Evolutionary conservation across 768 basidiomycete genomes (phyloP).

Genomic region (Trametes elegans): DNA sequence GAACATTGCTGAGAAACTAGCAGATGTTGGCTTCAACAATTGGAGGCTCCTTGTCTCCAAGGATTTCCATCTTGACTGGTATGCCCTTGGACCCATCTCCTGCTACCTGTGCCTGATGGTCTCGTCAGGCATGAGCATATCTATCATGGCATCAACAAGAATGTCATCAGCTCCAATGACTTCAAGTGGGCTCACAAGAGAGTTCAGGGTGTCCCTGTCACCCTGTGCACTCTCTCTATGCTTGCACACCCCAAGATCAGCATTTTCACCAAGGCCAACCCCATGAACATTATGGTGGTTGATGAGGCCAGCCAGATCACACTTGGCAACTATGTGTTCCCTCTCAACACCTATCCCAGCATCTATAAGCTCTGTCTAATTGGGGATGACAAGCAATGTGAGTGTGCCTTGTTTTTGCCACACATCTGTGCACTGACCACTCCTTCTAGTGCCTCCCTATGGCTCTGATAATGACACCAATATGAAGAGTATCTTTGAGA

Average conservation of each 20-base stretch:
- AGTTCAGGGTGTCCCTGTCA: constrained; percentile 48
- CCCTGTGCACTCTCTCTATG: constrained; percentile 80
- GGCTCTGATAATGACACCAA: constrained; percentile 66
- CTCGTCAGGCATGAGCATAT: constrained; percentile 77
- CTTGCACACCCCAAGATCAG: constrained; percentile 42
- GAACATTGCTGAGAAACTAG: constrained; percentile 82
- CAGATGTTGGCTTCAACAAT: constrained; percentile 45
- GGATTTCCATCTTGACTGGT: constrained; percentile 71
- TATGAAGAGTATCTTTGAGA: constrained; percentile 76
- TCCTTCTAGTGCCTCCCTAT: constrained; percentile 72
- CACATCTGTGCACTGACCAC: background rate
- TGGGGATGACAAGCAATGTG: constrained; percentile 43
- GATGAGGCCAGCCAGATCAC: constrained; percentile 37
- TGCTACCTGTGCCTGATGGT: constrained; percentile 10
- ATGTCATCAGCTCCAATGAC: constrained; percentile 52
- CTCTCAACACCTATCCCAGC: constrained; percentile 27
- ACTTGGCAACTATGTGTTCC: constrained; percentile 30
- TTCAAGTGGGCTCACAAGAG: constrained; percentile 24
- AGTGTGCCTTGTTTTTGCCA: constrained; percentile 12
- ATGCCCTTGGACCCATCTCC: constrained; percentile 21
- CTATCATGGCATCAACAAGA: constrained; percentile 46
- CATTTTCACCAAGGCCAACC: constrained; percentile 27
- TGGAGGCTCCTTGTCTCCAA: constrained; percentile 73
- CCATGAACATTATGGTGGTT: constrained; percentile 32
- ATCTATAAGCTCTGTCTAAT: constrained; percentile 39